Conservation (phyloP, 2,329 filamentous ascomycete species). For the Seiridium cupressi region DNA sequence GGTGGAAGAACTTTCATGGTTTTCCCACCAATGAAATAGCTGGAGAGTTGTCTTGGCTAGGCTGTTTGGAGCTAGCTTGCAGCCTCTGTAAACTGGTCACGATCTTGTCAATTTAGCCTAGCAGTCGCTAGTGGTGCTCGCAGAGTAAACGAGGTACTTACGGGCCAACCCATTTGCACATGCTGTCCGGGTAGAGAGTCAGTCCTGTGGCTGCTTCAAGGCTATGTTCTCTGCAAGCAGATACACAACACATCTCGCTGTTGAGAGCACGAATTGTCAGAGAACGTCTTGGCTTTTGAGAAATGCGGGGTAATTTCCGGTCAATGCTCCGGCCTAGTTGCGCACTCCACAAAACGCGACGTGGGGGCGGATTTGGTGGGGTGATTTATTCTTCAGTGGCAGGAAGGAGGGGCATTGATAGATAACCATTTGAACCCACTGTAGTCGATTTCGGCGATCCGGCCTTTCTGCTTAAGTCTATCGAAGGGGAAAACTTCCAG, state of each 20-base stretch:
- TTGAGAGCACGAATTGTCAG: too few relatives aligned
- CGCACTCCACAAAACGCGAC: background rate
- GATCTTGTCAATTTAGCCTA: background rate
- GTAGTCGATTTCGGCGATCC: background rate
- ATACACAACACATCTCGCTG: background rate
- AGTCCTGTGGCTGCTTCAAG: too few relatives aligned
- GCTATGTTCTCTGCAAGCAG: background rate
- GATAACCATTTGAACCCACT: too few relatives aligned
- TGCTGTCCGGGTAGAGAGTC: too few relatives aligned
- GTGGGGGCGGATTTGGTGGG: constrained; percentile 2
- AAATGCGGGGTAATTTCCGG: background rate
- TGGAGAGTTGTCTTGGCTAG: background rate
- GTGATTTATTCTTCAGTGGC: background rate
- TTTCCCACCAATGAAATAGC: constrained; percentile 4
- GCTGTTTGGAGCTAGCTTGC: background rate
- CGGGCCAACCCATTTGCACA: too few relatives aligned
- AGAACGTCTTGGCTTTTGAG: background rate
- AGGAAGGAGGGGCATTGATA: too few relatives aligned
- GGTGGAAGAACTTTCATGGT: background rate
- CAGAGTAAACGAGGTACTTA: too few relatives aligned
- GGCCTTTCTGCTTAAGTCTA: background rate
- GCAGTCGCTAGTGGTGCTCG: background rate
- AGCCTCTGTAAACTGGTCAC: background rate
- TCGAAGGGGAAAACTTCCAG: too few relatives aligned
- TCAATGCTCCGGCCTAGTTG: background rate